Percentiles rank a stretch among this genome's conserved stretches.
These are phyloP conservation scores for Fusarium nematophilum DNA, from an alignment of 2,329 filamentous ascomycete species.

Conservation along the genomic window DNA sequence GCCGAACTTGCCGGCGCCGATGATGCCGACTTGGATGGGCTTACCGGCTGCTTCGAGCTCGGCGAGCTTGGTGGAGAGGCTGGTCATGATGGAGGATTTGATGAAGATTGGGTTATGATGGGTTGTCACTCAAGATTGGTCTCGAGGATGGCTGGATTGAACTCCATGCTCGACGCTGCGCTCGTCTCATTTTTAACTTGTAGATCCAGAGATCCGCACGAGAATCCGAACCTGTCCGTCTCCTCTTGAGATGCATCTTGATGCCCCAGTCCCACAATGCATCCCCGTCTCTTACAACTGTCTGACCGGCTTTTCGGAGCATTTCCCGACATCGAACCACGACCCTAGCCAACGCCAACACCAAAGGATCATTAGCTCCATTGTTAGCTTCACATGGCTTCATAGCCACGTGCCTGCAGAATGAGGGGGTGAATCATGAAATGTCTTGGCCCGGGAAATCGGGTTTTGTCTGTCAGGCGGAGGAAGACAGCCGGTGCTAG, in stretches of 20 bases:
- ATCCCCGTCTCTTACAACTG: background rate
- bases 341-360: background rate
- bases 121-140: background rate
- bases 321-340: slow-evolving; percentile 19
- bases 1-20: slow-evolving; percentile 59
- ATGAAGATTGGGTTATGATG: background rate
- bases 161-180: background rate
- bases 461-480: background rate
- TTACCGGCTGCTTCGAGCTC: slow-evolving; percentile 52
- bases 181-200: background rate
- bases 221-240: background rate
- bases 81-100: slow-evolving; percentile 46
- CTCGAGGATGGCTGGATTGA: background rate
- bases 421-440: background rate
- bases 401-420: background rate
- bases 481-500: too few species aligned
- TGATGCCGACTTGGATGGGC: slow-evolving; percentile 56
- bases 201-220: too few species aligned
- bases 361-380: background rate
- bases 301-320: slow-evolving; percentile 10
- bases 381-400: slow-evolving; percentile 3
- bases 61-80: slow-evolving; percentile 54
- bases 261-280: background rate
- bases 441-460: slow-evolving; percentile 10
- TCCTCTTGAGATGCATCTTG: background rate